Evolutionary conservation across 805 yeast species (phyloP).

Genomic region (Wickerhamiella australiensis): DNA sequence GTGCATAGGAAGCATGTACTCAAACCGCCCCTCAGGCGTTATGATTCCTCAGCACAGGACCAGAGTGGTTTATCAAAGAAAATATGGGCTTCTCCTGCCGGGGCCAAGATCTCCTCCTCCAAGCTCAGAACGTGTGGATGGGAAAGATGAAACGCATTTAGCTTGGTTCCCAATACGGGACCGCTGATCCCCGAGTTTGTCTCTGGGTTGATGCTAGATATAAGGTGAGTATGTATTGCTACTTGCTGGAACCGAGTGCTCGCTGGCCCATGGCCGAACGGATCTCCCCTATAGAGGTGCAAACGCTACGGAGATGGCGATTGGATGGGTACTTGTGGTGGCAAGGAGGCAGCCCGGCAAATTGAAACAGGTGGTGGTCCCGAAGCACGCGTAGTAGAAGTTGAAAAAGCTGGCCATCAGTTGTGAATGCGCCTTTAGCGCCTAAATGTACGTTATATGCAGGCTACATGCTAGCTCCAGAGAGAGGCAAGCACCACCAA

Average conservation of each 20-base stretch:
- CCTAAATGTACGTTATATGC: too few species aligned
- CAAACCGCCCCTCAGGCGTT: too few species aligned
- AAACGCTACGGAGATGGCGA: conserved; percentile 66
- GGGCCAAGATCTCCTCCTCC: conserved; percentile 24
- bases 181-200: conserved; percentile 75
- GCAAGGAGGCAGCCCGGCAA: conserved; percentile 27
- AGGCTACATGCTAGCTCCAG: too few species aligned
- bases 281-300: conserved; percentile 39
- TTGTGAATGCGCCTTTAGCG: too few species aligned
- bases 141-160: conserved; percentile 84
- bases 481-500: too few species aligned
- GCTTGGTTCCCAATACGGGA: conserved; percentile 63
- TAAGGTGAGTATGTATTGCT: conserved; percentile 85
- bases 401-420: conserved; percentile 62
- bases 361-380: conserved; percentile 21
- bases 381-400: conserved; percentile 25
- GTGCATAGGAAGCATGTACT: too few species aligned
- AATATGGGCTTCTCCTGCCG: conserved; percentile 30
- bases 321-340: conserved; percentile 48
- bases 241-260: conserved; percentile 71
- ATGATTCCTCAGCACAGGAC: too few species aligned
- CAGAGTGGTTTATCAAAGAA: too few species aligned
- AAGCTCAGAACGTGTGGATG: conserved; percentile 41
- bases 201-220: conserved; percentile 84
- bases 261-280: conserved; percentile 54